Percentiles rank a stretch among this genome's conserved stretches.
Conservation (phyloP, 257 asterid species). For the Fraxinus anomala region DNA sequence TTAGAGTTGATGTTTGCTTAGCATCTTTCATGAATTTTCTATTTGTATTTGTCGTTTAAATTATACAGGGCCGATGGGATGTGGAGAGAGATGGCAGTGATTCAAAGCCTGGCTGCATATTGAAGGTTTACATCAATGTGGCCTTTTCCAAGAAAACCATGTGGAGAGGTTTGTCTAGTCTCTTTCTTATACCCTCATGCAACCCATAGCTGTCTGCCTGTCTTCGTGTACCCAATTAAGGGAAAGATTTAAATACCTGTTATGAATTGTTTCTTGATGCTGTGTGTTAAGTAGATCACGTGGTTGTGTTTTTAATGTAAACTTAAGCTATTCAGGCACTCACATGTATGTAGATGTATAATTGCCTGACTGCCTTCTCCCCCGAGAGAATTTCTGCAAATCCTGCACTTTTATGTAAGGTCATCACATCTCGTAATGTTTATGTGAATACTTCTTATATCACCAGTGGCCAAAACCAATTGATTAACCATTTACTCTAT, state of each 20-base stretch:
- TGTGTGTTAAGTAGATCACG: not conserved
- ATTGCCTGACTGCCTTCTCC: not conserved
- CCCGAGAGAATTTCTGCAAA: not conserved
- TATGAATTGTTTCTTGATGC: slow-evolving; percentile 8
- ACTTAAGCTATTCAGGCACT: not conserved
- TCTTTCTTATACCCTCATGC: slow-evolving; percentile 11
- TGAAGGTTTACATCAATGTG: slow-evolving; percentile 74
- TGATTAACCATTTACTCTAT: not conserved
- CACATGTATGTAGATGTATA: not conserved
- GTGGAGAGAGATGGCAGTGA: slow-evolving; percentile 52
- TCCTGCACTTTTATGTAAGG: not conserved
- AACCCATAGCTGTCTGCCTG: slow-evolving; percentile 9
- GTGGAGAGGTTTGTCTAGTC: slow-evolving; percentile 71
- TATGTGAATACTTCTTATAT: not conserved
- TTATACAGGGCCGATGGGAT: slow-evolving; percentile 84
- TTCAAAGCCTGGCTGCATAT: slow-evolving; percentile 54
- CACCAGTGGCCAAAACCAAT: slow-evolving; percentile 1
- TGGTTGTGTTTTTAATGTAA: not conserved
- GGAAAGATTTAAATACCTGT: slow-evolving; percentile 6
- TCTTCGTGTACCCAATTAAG: slow-evolving; percentile 11
- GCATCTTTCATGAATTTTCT: slow-evolving; percentile 23
- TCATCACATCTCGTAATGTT: too few species aligned
- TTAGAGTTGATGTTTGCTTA: not conserved
- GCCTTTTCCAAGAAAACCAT: slow-evolving; percentile 89
- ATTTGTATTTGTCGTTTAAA: slow-evolving; percentile 17